Evolutionary conservation across 129 eudicot genomes (phyloP).

Genomic region (Centaurea solstitialis): DNA sequence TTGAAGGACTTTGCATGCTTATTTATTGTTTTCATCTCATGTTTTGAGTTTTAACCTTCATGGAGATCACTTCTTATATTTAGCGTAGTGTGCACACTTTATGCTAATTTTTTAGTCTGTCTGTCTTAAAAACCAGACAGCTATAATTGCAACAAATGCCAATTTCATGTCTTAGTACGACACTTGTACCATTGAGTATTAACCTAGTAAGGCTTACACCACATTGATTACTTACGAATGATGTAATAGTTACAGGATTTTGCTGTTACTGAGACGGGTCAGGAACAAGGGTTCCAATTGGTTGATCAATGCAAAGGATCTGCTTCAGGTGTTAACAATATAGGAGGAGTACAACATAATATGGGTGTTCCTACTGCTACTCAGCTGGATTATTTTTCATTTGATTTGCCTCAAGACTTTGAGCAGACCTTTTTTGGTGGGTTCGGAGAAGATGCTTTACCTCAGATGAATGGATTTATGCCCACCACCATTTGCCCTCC

Average conservation of each 20-base stretch:
- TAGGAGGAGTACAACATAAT: conserved; percentile 41
- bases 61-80: neutral
- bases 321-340: conserved; percentile 43
- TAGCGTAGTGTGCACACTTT: neutral
- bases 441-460: conserved; percentile 43
- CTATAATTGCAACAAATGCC: neutral
- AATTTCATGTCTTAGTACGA: neutral
- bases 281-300: conserved; percentile 48
- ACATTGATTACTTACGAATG: neutral
- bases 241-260: conserved; percentile 42
- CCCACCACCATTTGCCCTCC: conserved; percentile 77
- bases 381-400: conserved; percentile 54
- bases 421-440: conserved; percentile 49
- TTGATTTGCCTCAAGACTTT: conserved; percentile 54
- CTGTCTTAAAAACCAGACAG: neutral
- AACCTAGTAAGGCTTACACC: neutral
- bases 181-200: neutral
- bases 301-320: conserved; percentile 61
- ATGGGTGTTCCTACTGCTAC: conserved; percentile 33
- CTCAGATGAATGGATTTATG: conserved; percentile 49
- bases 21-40: neutral
- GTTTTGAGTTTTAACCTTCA: neutral
- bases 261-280: conserved; percentile 40
- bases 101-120: neutral
- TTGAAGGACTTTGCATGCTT: neutral